Conservation (phyloP, 225 moss, liverwort and hornwort species). For the Sphagnum tenellum region DNA sequence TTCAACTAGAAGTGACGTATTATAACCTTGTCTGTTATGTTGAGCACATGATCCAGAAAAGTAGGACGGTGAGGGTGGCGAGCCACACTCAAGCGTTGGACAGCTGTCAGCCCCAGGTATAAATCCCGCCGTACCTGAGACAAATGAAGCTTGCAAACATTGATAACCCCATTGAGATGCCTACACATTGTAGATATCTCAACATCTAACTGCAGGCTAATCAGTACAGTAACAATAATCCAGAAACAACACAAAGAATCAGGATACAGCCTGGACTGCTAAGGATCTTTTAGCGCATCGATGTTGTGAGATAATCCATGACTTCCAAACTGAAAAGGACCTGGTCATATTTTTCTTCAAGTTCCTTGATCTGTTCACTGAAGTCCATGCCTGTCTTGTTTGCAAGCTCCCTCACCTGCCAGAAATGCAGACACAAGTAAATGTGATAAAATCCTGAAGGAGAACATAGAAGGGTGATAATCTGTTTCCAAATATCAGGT, state of each 20-base stretch:
- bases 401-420: conserved; percentile 81
- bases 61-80: conserved; percentile 96
- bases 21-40: conserved; percentile 88
- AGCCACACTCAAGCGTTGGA: conserved; percentile 93
- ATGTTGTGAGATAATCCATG: no score
- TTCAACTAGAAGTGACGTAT: no score
- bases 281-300: no score
- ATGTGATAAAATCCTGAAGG: no score
- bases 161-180: no score
- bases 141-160: background rate
- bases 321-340: conserved; percentile 15
- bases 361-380: conserved; percentile 87
- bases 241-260: no score
- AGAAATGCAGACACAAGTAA: background rate
- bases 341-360: conserved; percentile 87
- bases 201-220: no score
- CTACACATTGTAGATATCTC: no score
- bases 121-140: conserved; percentile 79
- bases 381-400: conserved; percentile 98
- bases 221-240: no score
- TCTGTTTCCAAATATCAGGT: no score
- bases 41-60: conserved; percentile 92
- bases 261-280: no score
- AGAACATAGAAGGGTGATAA: no score
- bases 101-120: conserved; percentile 83